Base-by-base conservation (phyloP, 225 moss, liverwort and hornwort species). In the Physcomitrium patens region DNA sequence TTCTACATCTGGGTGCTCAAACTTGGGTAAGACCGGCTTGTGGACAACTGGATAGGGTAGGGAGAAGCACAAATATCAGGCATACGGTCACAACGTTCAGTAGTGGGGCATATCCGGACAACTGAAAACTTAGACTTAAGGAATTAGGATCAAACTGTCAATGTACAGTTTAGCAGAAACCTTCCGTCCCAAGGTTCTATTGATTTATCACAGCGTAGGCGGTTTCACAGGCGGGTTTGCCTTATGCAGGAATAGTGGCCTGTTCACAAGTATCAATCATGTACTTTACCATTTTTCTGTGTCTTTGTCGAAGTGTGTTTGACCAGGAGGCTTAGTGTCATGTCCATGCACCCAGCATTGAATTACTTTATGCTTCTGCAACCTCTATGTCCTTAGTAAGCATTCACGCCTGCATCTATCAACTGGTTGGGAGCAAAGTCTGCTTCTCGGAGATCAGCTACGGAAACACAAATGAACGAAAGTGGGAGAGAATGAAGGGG, bases 241-340 rank as follows among this genome's bases (percentile, higher is more conserved):
- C 56, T 51, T 67, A 63, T 45, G 81, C 81, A 67, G 77, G 74
- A 80, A 67, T 75, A 71, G 67, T 63, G 81, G 80, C 81, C 51
- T 63, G 74, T 81, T 81, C 51, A 84, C 74, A 67, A 78, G 78
- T 63, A 78, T 78, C 81, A 62, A 74, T 78, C 77, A 45, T 84
- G 84, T 84, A 84, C 71, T 81, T 81, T 84, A 84, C 74, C 71
- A 75, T 84, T 81, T 84, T 84, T 81, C 55, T 71, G 74, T 71
- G 48, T 84, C 2, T 69, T 31, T 31, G 31, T 31, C 31, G 5
- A 31, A 5, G 3, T 31, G 31, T 31, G 3, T 31, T 2, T 31
- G 31, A 31, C 31, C 3, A 31, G 5, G 31, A 31, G 31, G 2
- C 31, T 37, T 4, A 24, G 24, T 37, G 31, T 37, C 31, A 37